These are phyloP conservation scores for Hagleromyces aurorensis DNA, from an alignment of 805 yeast species.

Conservation along the genomic window DNA sequence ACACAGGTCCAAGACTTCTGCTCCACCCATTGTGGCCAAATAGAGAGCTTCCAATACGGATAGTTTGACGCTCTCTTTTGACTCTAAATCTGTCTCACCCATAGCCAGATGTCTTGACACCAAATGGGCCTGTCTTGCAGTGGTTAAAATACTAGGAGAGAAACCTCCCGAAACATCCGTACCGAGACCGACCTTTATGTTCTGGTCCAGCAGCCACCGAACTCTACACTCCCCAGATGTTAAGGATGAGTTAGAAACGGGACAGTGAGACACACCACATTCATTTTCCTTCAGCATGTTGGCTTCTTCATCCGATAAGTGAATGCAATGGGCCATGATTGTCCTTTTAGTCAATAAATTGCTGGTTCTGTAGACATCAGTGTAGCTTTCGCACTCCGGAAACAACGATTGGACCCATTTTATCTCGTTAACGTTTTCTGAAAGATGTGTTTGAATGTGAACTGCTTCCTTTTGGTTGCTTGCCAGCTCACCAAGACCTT, in stretches of 20 bases:
- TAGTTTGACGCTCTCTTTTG: conserved; percentile 38
- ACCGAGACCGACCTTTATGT: conserved; percentile 73
- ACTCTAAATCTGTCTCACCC: conserved; percentile 37
- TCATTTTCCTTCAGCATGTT: conserved; percentile 43
- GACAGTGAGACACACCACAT: conserved; percentile 87
- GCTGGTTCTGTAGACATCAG: conserved; percentile 67
- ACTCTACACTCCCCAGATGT: conserved; percentile 89
- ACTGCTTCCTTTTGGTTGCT: conserved; percentile 33
- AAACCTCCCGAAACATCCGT: conserved; percentile 77
- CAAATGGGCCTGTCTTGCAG: conserved; percentile 61
- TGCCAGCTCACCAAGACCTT: conserved; percentile 55
- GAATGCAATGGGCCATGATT: conserved; percentile 84
- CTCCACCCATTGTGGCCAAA: conserved; percentile 88
- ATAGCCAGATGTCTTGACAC: conserved; percentile 67
- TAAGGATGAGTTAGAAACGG: conserved; percentile 79
- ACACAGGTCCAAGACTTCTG: conserved; percentile 56
- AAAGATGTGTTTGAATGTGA: conserved; percentile 85
- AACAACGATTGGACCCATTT: conserved; percentile 63
- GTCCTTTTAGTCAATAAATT: conserved; percentile 57
- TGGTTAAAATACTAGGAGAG: conserved; percentile 53
- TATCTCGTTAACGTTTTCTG: conserved; percentile 72
- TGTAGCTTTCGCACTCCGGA: conserved; percentile 61
- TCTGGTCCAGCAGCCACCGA: conserved; percentile 53
- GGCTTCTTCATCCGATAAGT: conserved; percentile 59
- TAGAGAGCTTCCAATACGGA: conserved; percentile 64